phyloP scores from a whole-genome alignment of 352 stramenopile species.

The Globisporangium heterothallicum region DNA sequence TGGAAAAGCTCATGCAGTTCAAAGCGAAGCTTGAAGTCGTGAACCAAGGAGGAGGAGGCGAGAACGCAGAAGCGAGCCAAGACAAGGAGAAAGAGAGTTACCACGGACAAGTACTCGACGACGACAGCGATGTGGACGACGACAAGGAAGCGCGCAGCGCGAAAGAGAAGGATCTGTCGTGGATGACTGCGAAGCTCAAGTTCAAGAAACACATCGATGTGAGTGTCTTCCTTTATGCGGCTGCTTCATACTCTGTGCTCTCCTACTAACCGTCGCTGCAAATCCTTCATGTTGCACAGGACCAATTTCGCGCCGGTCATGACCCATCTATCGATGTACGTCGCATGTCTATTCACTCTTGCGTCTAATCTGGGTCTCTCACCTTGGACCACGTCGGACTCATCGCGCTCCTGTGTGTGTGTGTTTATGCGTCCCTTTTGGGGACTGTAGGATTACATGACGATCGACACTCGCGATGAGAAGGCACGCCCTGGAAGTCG shows the following conservation, averaged over 20 bases:
- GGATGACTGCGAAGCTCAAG: constrained; percentile 86
- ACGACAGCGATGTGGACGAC: constrained; percentile 22
- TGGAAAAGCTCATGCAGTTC: constrained; percentile 67
- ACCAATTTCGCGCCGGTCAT: constrained; percentile 63
- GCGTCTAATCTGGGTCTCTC: not conserved
- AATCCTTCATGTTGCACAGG: constrained; percentile 23
- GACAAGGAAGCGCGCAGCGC: constrained; percentile 25
- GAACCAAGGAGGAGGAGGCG: too few species aligned
- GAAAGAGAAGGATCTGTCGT: constrained; percentile 50
- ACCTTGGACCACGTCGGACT: not conserved
- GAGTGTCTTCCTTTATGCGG: constrained; percentile 13
- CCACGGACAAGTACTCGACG: constrained; percentile 65
- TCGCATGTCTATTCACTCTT: constrained; percentile 5
- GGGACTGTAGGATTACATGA: constrained; percentile 73
- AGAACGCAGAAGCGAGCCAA: too few species aligned
- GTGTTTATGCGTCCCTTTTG: not conserved
- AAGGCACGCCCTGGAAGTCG: not conserved
- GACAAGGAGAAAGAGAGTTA: constrained; percentile 29
- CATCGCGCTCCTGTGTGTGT: not conserved
- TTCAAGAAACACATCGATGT: constrained; percentile 89
- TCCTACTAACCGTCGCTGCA: too few species aligned
- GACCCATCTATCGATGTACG: constrained; percentile 51
- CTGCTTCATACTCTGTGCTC: not conserved
- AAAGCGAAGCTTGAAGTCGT: constrained; percentile 40
- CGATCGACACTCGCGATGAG: constrained; percentile 49